A percentile compares a stretch with the other conserved stretches of the same genome.
Conservation (phyloP, 2,329 filamentous ascomycete genomes). For the Lithohypha guttulata region DNA sequence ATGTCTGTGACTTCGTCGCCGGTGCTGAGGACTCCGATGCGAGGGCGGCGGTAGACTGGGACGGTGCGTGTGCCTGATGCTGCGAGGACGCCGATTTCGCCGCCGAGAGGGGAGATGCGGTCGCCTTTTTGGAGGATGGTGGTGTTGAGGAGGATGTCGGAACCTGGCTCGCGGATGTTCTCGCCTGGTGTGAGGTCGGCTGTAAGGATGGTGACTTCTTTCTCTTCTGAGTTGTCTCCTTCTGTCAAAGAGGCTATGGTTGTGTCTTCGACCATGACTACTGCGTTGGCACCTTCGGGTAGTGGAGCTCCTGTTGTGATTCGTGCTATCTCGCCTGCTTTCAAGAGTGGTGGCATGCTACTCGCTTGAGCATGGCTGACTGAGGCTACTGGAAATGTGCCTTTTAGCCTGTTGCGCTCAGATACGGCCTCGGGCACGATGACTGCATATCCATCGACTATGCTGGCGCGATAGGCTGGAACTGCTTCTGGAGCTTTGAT, state of each 20-base stretch:
- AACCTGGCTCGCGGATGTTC: conserved; percentile 85
- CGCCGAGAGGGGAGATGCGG: conserved; percentile 73
- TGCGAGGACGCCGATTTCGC: conserved; percentile 81
- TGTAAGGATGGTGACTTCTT: conserved; percentile 75
- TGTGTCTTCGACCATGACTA: conserved; percentile 97
- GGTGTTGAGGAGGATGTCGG: conserved; percentile 63
- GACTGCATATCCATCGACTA: conserved; percentile 91
- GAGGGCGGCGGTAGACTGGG: conserved; percentile 61
- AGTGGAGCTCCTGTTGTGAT: conserved; percentile 93
- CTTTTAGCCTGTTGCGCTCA: conserved; percentile 43
- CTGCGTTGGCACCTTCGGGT: conserved; percentile 75
- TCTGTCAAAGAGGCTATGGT: conserved; percentile 50
- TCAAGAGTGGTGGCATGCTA: conserved; percentile 49
- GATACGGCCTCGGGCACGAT: conserved; percentile 41
- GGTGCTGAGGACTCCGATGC: conserved; percentile 80
- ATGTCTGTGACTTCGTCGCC: conserved; percentile 87
- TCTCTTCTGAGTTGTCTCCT: conserved; percentile 52
- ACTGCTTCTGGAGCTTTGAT: conserved; percentile 72
- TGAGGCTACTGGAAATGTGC: conserved; percentile 73
- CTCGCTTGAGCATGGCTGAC: conserved; percentile 76
- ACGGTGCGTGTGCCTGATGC: conserved; percentile 68
- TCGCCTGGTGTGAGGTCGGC: conserved; percentile 64
- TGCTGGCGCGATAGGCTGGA: conserved; percentile 87
- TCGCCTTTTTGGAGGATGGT: conserved; percentile 67
- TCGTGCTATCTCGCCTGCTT: conserved; percentile 66